Evolutionary conservation across 768 basidiomycete species (phyloP), one percentile per base, ranked within the genome.

Genomic region (Auricularia cornea): DNA sequence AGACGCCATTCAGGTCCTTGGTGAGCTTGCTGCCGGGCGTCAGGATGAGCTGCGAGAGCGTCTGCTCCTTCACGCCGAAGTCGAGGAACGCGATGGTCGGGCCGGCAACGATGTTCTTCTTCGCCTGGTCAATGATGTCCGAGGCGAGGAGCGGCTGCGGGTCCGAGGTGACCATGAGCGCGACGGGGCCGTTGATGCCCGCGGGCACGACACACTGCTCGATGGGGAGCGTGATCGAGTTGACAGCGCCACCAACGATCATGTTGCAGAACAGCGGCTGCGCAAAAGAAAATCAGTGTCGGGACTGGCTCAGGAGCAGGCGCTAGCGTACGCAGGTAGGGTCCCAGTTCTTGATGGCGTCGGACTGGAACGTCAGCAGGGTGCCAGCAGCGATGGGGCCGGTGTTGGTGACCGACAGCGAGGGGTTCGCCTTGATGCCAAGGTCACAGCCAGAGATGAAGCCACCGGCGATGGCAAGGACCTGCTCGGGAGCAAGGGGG

Each of bases 261-360:
- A 93, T 90, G 75, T 92, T 87, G 74, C 91, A 92, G 75, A 79
- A 83, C 35, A 89, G 70, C 65, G 69, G 71, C 87, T 88, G 68
- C 38, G 41, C 28, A 29, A 30, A 30, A 74, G 35, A 38, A 38
- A 38, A 38, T 81, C 79, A 62, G 83, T 84, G 31, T 59, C 18
- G n/a, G 10, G 57, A 59, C 10, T 5, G 12, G 20, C 8, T 54
- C 14, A 38, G 20, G 35, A 6, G 11, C 6, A 60, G 33, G 11
- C n/a, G 3, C 57, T n/a, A n/a, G 28, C 52, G 28, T 14, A 56
- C 40, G 59, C n/a, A 64, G 20, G 33, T 61, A 44, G 64, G 31
- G 61, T 60, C 32, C 33, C 57, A 41, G 60, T 62, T 54, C 40
- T 48, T 28, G 64, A 60, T 6, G 38, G 84, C 84, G 29, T 78